Percentiles rank a stretch among this genome's conserved stretches.
phyloP scores from a whole-genome alignment of 225 moss, liverwort and hornwort genomes.

The Pseudisothecium myosuroides region DNA sequence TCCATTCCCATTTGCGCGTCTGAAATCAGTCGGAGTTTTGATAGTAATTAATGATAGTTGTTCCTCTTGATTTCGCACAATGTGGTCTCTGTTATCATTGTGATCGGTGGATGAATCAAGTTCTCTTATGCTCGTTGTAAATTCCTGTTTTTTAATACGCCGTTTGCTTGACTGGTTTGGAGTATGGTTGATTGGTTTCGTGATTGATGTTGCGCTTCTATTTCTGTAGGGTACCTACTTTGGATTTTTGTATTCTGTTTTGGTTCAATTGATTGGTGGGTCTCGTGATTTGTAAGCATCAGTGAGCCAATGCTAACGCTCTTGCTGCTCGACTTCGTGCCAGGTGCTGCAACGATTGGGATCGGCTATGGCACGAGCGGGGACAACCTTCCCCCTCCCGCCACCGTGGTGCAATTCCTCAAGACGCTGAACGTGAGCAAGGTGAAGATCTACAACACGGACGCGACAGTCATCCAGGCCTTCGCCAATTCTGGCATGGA shows the following conservation, averaged over 20 bases:
- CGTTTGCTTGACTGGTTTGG: neutral
- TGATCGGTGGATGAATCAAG: neutral
- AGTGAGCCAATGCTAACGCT: neutral
- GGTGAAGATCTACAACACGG: constrained; percentile 44
- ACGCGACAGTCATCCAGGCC: constrained; percentile 24
- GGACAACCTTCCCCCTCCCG: constrained; percentile 32
- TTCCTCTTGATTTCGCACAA: neutral
- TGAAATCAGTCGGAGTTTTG: neutral
- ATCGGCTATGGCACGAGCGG: constrained; percentile 40
- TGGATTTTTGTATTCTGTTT: no score
- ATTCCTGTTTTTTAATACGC: neutral
- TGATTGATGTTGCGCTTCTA: neutral
- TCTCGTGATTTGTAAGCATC: neutral
- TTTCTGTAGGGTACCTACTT: neutral
- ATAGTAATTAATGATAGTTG: neutral
- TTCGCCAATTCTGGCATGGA: constrained; percentile 48
- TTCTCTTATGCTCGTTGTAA: no score
- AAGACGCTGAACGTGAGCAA: constrained; percentile 25
- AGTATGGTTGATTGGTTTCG: neutral
- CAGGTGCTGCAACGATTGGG: constrained; percentile 34
- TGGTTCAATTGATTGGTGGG: neutral
- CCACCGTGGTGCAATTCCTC: constrained; percentile 28
- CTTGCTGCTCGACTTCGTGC: neutral
- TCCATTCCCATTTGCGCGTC: neutral
- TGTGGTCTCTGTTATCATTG: neutral